phyloP scores from a whole-genome alignment of 352 stramenopile species.

The Pythium dissotocum region DNA sequence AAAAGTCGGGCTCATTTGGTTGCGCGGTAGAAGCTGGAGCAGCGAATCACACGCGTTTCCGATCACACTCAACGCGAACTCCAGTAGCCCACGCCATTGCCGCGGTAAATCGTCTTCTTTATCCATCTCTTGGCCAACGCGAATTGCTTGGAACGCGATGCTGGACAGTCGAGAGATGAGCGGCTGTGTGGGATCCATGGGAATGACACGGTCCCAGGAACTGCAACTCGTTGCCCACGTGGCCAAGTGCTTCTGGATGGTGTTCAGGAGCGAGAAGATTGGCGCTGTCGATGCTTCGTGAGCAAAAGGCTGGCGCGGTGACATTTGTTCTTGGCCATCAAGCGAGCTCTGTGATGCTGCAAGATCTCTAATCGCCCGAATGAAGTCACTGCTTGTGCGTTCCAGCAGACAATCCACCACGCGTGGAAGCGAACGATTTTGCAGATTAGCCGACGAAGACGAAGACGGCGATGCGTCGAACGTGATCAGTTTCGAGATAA shows the following conservation, averaged over 20 bases:
- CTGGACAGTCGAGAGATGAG: background rate
- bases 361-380: conserved; percentile 16
- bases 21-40: conserved; percentile 12
- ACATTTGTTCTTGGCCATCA: conserved; percentile 3
- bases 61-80: conserved; percentile 13
- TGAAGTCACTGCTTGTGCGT: conserved; percentile 9
- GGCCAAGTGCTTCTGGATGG: conserved; percentile 26
- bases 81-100: conserved; percentile 11
- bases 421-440: background rate
- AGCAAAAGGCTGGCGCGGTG: background rate
- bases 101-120: conserved; percentile 13
- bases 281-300: background rate
- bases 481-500: conserved; percentile 47
- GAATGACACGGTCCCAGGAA: conserved; percentile 6
- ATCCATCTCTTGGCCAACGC: background rate
- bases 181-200: background rate
- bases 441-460: background rate
- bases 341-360: background rate
- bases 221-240: conserved; percentile 4
- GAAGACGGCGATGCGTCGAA: conserved; percentile 5
- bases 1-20: conserved; percentile 10
- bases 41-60: conserved; percentile 11
- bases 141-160: conserved; percentile 4
- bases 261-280: conserved; percentile 9
- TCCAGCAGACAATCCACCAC: conserved; percentile 17